phyloP scores from a whole-genome alignment of 805 yeast species.

The Diddensiella caesifluorescens region DNA sequence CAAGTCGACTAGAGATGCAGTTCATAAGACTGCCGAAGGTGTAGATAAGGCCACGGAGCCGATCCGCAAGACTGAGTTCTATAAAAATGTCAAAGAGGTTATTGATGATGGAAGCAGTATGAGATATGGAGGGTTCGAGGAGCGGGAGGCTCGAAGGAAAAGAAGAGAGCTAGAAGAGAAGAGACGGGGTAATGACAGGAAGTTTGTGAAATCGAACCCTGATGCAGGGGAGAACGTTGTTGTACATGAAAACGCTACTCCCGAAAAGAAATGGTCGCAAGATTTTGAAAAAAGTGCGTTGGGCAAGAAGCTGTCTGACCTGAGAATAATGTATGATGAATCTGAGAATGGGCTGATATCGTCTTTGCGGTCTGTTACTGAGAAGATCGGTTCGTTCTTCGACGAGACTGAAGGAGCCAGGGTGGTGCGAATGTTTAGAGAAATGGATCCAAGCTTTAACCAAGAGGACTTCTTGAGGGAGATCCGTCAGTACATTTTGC shows the following conservation, averaged over 20 bases:
- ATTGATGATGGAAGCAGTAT: conserved; percentile 88
- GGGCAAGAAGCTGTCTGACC: conserved; percentile 56
- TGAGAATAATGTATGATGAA: conserved; percentile 71
- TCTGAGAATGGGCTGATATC: conserved; percentile 88
- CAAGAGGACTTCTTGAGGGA: conserved; percentile 73
- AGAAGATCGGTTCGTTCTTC: conserved; percentile 79
- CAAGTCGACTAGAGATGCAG: conserved; percentile 79
- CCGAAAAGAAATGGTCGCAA: conserved; percentile 64
- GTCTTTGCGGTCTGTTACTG: conserved; percentile 69
- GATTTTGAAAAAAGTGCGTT: conserved; percentile 62
- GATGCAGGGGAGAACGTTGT: conserved; percentile 75
- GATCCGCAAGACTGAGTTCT: conserved; percentile 81
- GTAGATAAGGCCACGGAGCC: conserved; percentile 88
- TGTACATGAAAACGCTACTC: conserved; percentile 71
- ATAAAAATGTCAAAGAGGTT: conserved; percentile 81
- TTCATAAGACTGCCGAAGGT: conserved; percentile 72
- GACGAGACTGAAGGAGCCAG: conserved; percentile 96
- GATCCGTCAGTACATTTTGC: conserved; percentile 85
- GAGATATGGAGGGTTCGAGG: conserved; percentile 87
- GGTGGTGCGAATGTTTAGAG: conserved; percentile 78
- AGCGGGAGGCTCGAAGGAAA: conserved; percentile 70
- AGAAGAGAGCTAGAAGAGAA: conserved; percentile 52
- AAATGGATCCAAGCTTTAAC: conserved; percentile 85
- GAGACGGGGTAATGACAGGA: conserved; percentile 42
- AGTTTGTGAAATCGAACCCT: conserved; percentile 62